phyloP scores from a whole-genome alignment of 345 rosid species.

The Euphorbia lathyris region DNA sequence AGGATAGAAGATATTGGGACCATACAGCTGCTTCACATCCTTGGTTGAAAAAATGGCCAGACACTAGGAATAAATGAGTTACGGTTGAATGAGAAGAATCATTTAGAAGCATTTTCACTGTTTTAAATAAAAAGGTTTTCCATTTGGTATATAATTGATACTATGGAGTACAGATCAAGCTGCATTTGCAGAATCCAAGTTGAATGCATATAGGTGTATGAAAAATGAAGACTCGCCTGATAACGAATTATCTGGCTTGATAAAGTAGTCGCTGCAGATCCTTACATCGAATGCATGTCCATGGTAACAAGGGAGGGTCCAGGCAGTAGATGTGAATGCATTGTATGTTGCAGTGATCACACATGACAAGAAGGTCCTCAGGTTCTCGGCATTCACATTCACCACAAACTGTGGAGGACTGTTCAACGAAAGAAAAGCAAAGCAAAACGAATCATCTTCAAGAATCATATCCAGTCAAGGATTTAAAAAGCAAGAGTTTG shows the following conservation, averaged over 20 bases:
- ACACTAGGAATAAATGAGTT: background rate
- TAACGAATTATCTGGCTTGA: constrained; percentile 11
- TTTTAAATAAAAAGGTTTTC: too few species aligned
- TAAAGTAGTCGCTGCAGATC: constrained; percentile 62
- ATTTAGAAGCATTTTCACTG: background rate
- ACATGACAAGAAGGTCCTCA: constrained; percentile 64
- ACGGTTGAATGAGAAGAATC: background rate
- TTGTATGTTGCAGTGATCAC: constrained; percentile 58
- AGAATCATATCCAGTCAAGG: background rate
- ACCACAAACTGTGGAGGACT: constrained; percentile 54
- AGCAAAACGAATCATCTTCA: constrained; percentile 1
- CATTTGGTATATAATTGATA: background rate
- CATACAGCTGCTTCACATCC: background rate
- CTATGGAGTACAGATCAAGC: background rate
- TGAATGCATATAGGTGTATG: background rate
- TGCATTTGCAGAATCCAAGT: background rate
- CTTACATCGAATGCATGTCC: constrained; percentile 84
- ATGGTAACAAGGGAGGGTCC: constrained; percentile 74
- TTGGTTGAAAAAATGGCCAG: background rate
- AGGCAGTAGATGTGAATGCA: constrained; percentile 76
- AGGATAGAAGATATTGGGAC: background rate
- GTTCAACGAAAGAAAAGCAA: constrained; percentile 18
- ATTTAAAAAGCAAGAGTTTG: background rate
- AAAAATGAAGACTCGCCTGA: constrained; percentile 3
- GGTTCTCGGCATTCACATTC: constrained; percentile 67